Conservation (phyloP, 768 basidiomycete genomes). For the Boletellus ananiceps region DNA sequence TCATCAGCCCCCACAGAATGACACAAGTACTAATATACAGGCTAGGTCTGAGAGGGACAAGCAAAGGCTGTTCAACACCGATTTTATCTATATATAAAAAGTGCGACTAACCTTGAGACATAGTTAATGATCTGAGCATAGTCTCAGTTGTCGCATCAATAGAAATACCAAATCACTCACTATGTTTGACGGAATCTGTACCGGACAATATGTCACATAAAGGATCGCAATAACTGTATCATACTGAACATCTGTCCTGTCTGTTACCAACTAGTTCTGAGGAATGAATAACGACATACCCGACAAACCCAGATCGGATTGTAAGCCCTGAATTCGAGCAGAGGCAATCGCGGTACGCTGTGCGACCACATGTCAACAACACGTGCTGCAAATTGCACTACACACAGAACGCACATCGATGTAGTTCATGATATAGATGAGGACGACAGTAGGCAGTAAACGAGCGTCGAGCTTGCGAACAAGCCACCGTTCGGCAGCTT, state of each 20-base stretch:
- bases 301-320: conserved; percentile 44
- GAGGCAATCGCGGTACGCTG: conserved; percentile 47
- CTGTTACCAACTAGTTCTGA: not conserved
- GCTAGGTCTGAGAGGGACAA: conserved; percentile 42
- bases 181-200: conserved; percentile 37
- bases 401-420: conserved; percentile 46
- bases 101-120: conserved; percentile 39
- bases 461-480: conserved; percentile 54
- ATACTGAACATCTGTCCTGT: conserved; percentile 47
- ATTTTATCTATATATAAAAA: not conserved
- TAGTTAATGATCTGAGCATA: conserved; percentile 46
- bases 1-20: conserved; percentile 60
- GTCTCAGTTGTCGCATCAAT: not conserved
- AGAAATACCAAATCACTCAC: not conserved
- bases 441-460: conserved; percentile 51
- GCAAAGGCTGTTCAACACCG: not conserved
- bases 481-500: conserved; percentile 29
- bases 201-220: conserved; percentile 58
- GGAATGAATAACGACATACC: conserved; percentile 25
- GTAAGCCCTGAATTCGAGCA: conserved; percentile 47
- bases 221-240: conserved; percentile 49
- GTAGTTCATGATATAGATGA: conserved; percentile 65
- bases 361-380: not conserved
- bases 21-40: conserved; percentile 59
- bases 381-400: not conserved